Conservation (phyloP, 2,329 filamentous ascomycete genomes). For the Niveomyces coronatus region DNA sequence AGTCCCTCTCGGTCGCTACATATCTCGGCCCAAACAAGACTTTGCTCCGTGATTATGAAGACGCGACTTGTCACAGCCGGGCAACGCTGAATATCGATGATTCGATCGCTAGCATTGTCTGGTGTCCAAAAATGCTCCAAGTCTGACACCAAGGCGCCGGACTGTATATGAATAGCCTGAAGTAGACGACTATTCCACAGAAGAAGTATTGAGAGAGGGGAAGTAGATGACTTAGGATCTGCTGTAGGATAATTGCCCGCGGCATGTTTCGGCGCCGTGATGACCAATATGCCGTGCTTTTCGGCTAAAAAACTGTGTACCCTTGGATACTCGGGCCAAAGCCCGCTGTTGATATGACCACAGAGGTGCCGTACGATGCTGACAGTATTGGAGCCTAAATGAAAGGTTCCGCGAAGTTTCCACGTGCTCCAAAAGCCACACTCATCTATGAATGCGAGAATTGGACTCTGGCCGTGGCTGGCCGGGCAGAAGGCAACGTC, state of each 20-base stretch:
- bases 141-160: conserved; percentile 16
- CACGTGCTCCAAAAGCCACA: conserved; percentile 58
- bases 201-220: conserved; percentile 17
- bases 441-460: conserved; percentile 56
- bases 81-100: conserved; percentile 2
- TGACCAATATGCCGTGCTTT: conserved; percentile 34
- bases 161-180: conserved; percentile 26
- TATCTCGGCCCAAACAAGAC: conserved; percentile 7
- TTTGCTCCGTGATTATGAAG: conserved; percentile 7
- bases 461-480: conserved; percentile 36
- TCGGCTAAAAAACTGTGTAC: conserved; percentile 20
- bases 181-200: conserved; percentile 28
- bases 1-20: not conserved
- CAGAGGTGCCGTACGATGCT: conserved; percentile 24
- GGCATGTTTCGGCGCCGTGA: conserved; percentile 13
- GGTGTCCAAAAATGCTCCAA: conserved; percentile 2
- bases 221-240: conserved; percentile 10
- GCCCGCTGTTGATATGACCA: conserved; percentile 34
- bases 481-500: conserved; percentile 56
- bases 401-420: conserved; percentile 38
- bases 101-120: not conserved
- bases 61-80: conserved; percentile 2
- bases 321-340: conserved; percentile 23
- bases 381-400: conserved; percentile 23
- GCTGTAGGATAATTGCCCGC: conserved; percentile 6